Evolutionary conservation across 179 eudicot species (phyloP).

Genomic region (Corrigiola litoralis): DNA sequence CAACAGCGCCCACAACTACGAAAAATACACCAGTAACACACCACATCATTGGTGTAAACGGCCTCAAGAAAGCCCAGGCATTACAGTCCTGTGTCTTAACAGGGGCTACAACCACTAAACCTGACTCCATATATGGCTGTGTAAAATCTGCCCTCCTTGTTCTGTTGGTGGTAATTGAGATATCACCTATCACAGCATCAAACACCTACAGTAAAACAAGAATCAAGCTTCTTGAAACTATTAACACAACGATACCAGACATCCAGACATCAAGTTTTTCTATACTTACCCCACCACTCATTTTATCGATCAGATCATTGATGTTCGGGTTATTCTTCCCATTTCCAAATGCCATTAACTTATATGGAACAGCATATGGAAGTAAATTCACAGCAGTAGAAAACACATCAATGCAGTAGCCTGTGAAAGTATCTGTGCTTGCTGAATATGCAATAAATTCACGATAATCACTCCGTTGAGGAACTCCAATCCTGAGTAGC

Average conservation of each 20-base stretch:
- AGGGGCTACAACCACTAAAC: constrained; percentile 68
- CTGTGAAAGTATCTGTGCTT: constrained; percentile 40
- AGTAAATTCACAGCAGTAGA: constrained; percentile 51
- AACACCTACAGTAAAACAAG: constrained; percentile 33
- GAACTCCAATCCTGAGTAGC: constrained; percentile 55
- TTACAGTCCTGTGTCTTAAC: constrained; percentile 47
- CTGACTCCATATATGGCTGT: constrained; percentile 73
- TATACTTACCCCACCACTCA: constrained; percentile 53
- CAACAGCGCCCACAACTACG: constrained; percentile 54
- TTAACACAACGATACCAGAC: too few relatives aligned
- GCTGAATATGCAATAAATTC: constrained; percentile 45
- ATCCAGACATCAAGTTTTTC: too few relatives aligned
- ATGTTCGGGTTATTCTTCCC: constrained; percentile 47
- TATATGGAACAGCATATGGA: constrained; percentile 66
- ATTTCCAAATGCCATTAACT: constrained; percentile 52
- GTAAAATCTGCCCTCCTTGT: constrained; percentile 73
- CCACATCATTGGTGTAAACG: constrained; percentile 69
- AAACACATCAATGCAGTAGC: constrained; percentile 73
- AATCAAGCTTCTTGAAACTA: too few relatives aligned
- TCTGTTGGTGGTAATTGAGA: constrained; percentile 63
- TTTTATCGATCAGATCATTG: constrained; percentile 47
- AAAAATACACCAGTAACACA: constrained; percentile 52
- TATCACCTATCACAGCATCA: constrained; percentile 81
- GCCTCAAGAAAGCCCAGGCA: constrained; percentile 72
- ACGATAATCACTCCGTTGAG: constrained; percentile 47